Base-by-base conservation (phyloP, 306 rosid species). In the Canavalia ensiformis region DNA sequence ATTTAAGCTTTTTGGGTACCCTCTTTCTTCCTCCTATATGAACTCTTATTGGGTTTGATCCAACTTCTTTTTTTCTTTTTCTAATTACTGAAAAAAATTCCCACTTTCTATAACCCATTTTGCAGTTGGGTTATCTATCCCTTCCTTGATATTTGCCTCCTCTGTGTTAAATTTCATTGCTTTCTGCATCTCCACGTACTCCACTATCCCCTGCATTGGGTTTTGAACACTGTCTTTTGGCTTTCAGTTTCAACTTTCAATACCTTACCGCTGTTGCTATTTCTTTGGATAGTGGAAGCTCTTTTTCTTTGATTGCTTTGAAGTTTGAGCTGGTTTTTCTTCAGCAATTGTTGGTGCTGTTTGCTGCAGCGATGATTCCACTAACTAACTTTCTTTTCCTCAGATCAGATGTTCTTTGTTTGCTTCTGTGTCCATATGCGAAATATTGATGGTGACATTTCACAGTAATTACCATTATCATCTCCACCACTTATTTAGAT, bases 261-360 rank as follows among this genome's bases (percentile, higher is more conserved):
- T 34, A 79, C 7, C 39, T 51, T 18, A 8, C 67, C 41, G 42
- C 42, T 28, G 6, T 45, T 63, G 18, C 10, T 67, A 8, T 75
- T 60, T 62, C 29, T 63, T 50, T 31, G 63, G 8, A 7, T 4
- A 62, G 75, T 64, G 65, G 39, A 49, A 49, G 12, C 33, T 56
- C 30, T 41, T 47, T 68, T 34, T 73, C 58, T 52, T 75, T 78
- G 63, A 68, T 56, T 78, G 71, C 74, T 85, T 80, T 73, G 54
- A 74, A 73, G 74, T 63, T 50, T 81, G 75, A 58, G 57, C 52
- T 86, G 45, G 37, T 49, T 80, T 81, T 81, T 47, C 70, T 77
- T 79, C 77, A 39, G 34, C 75, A 59, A 51, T 8, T 76, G 54
- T 39, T 54, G 72, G 74, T 63, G 39, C 5, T 83, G 68, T 56